phyloP scores from a whole-genome alignment of 768 basidiomycete genomes.

The Tephrocybe sp. region DNA sequence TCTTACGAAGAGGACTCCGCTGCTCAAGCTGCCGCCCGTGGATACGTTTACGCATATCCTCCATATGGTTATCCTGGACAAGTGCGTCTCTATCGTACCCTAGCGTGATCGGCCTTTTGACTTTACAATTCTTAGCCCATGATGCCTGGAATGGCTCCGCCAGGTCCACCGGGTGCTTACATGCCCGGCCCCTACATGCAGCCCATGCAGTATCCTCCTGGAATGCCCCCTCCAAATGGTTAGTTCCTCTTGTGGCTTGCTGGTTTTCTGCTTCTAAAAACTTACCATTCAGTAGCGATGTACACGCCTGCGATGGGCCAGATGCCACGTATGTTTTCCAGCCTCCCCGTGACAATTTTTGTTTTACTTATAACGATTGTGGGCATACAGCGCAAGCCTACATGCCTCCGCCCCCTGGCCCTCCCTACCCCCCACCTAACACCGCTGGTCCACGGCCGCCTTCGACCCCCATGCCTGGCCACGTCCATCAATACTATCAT shows the following conservation, averaged over 20 bases:
- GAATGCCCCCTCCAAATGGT: slow-evolving; percentile 81
- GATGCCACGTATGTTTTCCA: slow-evolving; percentile 74
- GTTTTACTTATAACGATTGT: slow-evolving; percentile 5
- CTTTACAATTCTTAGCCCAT: slow-evolving; percentile 54
- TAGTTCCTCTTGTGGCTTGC: slow-evolving; percentile 26
- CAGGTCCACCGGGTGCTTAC: slow-evolving; percentile 74
- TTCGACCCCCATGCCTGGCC: slow-evolving; percentile 85
- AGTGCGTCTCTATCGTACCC: slow-evolving; percentile 37
- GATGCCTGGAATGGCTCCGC: slow-evolving; percentile 84
- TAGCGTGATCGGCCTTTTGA: neutral
- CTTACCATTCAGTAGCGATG: slow-evolving; percentile 55
- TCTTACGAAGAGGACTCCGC: slow-evolving; percentile 79
- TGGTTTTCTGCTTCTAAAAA: slow-evolving; percentile 6
- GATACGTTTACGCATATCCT: slow-evolving; percentile 74
- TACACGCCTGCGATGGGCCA: slow-evolving; percentile 84
- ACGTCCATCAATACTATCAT: slow-evolving; percentile 86
- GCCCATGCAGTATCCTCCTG: slow-evolving; percentile 80
- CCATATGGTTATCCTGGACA: slow-evolving; percentile 79
- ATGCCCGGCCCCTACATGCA: slow-evolving; percentile 84
- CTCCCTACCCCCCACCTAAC: slow-evolving; percentile 74
- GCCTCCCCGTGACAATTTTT: neutral
- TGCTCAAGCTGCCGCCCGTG: slow-evolving; percentile 55
- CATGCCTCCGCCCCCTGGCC: slow-evolving; percentile 74
- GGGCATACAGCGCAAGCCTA: slow-evolving; percentile 67
- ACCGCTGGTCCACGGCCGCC: slow-evolving; percentile 79